phyloP scores from a whole-genome alignment of 176 grass and related monocot genomes.

The Secale cereale region DNA sequence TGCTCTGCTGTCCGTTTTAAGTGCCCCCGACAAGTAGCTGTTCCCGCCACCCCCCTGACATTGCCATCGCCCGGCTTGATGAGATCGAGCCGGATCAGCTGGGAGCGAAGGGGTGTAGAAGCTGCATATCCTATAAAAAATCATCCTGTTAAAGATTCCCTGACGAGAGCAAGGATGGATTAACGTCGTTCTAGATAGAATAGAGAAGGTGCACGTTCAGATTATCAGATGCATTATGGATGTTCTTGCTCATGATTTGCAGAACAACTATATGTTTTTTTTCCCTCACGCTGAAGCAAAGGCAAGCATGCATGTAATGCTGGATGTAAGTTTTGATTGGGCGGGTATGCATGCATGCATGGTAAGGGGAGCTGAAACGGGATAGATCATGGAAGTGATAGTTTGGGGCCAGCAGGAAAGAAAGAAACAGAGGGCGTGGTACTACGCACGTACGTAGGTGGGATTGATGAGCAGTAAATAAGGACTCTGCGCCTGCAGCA shows the following conservation, averaged over 20 bases:
- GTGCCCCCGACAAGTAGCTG: conserved; percentile 22
- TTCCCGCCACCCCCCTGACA: conserved; percentile 9
- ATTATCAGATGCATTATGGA: too few species aligned
- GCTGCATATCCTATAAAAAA: not conserved
- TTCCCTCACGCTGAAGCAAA: too few species aligned
- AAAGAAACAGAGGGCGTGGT: too few species aligned
- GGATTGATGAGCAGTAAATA: conserved; percentile 39
- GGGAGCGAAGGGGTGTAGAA: not conserved
- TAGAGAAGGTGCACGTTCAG: too few species aligned
- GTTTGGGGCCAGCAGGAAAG: conserved; percentile 18
- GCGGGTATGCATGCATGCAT: not conserved
- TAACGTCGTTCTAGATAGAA: too few species aligned
- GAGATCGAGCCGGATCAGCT: not conserved
- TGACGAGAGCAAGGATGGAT: too few species aligned
- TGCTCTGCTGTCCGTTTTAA: conserved; percentile 24
- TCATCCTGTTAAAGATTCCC: not conserved
- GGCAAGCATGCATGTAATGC: not conserved
- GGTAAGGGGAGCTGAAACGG: conserved; percentile 7
- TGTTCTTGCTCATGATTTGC: too few species aligned
- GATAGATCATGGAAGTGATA: conserved; percentile 42
- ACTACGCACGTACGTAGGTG: too few species aligned
- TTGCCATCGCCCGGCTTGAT: not conserved
- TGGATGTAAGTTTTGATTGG: not conserved
- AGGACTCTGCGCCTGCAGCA: conserved; percentile 15
- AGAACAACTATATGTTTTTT: too few species aligned